Conservation (phyloP, 495 filamentous ascomycete genomes). For the Hypoxylon lenormandii region DNA sequence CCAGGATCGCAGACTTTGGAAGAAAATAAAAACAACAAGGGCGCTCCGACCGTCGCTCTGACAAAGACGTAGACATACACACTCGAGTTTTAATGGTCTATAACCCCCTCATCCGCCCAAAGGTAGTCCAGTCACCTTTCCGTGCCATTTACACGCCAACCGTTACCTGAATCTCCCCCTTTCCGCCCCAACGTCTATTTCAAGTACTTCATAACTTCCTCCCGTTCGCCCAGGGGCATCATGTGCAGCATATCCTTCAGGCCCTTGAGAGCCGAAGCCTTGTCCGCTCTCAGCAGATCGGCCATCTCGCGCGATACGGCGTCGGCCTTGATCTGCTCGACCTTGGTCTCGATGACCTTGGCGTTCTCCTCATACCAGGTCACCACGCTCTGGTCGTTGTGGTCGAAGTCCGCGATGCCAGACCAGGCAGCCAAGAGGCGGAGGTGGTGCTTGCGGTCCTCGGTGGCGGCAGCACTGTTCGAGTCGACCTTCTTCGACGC, state of each 20-base stretch:
- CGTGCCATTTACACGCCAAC: not conserved
- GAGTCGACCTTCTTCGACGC: constrained; percentile 52
- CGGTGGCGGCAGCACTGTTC: constrained; percentile 58
- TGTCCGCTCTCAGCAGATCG: constrained; percentile 74
- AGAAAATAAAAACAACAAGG: too few relatives aligned
- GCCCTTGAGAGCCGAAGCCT: constrained; percentile 77
- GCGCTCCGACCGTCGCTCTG: not conserved
- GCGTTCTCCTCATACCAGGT: constrained; percentile 97
- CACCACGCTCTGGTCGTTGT: constrained; percentile 84
- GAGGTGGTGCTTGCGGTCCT: constrained; percentile 71
- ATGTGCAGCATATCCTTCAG: constrained; percentile 85
- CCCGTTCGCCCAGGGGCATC: constrained; percentile 86
- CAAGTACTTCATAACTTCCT: constrained; percentile 82
- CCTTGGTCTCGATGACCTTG: constrained; percentile 78
- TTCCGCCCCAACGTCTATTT: constrained; percentile 42
- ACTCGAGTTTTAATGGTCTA: constrained; percentile 3
- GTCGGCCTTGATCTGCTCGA: constrained; percentile 82
- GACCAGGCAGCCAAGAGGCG: constrained; percentile 81
- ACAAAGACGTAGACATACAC: constrained; percentile 1
- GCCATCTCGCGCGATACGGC: constrained; percentile 82
- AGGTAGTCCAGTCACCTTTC: not conserved
- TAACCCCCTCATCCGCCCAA: not conserved
- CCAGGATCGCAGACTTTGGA: too few relatives aligned
- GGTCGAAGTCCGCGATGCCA: constrained; percentile 75
- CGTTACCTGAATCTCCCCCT: not conserved